A percentile compares a stretch with the other conserved stretches of the same genome.
Evolutionary conservation across 306 rosid species (phyloP).

Genomic region (Sicyos edulis): DNA sequence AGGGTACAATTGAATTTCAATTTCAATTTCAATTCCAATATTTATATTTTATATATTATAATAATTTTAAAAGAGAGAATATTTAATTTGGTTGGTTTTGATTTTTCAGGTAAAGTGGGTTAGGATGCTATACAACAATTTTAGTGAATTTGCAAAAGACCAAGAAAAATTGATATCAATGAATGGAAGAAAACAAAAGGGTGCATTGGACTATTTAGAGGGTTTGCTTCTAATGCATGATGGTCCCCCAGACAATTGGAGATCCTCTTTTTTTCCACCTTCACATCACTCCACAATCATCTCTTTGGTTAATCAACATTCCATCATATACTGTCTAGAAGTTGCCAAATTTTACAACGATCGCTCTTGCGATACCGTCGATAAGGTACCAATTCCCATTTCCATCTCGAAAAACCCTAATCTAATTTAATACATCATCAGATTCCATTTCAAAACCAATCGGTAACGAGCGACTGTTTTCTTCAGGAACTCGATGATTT

Average conservation of each 20-base stretch:
- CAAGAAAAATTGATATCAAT: conserved; percentile 57
- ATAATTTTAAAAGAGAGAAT: too few species aligned
- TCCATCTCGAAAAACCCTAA: too few species aligned
- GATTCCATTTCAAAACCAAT: too few species aligned
- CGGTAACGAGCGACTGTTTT: too few species aligned
- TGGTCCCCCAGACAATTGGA: conserved; percentile 74
- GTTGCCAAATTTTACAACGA: conserved; percentile 60
- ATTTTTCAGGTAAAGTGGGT: conserved; percentile 59
- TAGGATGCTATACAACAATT: conserved; percentile 47
- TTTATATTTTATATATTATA: too few species aligned
- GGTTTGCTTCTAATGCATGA: conserved; percentile 65
- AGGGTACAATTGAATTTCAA: conserved; percentile 34
- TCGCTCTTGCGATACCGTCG: conserved; percentile 24
- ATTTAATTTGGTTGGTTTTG: too few species aligned
- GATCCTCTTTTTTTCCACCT: conserved; percentile 83
- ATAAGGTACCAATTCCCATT: conserved; percentile 39
- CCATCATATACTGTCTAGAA: conserved; percentile 67
- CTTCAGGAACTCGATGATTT: conserved; percentile 44
- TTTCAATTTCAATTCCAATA: too few species aligned
- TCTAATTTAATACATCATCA: too few species aligned
- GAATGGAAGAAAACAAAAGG: conserved; percentile 28
- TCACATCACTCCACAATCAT: conserved; percentile 55
- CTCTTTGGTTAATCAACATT: conserved; percentile 39
- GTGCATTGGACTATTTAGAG: conserved; percentile 70
- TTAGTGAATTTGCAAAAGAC: conserved; percentile 45